A percentile compares a stretch with the other conserved stretches of the same genome.
Conservation (phyloP, 2,329 filamentous ascomycete species). For the Phialocephala sp. region DNA sequence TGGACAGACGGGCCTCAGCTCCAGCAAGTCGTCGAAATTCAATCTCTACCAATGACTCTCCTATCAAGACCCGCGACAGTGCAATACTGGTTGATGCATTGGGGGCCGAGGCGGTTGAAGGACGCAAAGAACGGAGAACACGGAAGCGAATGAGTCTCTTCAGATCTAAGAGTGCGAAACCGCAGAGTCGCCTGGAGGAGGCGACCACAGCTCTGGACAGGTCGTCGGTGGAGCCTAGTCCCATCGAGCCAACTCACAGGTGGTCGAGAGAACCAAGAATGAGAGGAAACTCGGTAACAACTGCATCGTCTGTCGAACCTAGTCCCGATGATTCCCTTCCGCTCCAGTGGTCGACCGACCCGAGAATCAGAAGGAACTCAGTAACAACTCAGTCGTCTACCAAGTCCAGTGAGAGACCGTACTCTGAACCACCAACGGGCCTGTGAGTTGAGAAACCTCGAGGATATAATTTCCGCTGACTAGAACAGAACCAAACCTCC, state of each 20-base stretch:
- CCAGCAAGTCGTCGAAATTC: slow-evolving; percentile 35
- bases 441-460: slow-evolving; percentile 4
- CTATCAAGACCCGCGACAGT: slow-evolving; percentile 25
- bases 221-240: slow-evolving; percentile 18
- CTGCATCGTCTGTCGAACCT: slow-evolving; percentile 14
- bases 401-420: neutral
- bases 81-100: slow-evolving; percentile 14
- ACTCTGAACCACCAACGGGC: slow-evolving; percentile 7
- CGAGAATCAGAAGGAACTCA: slow-evolving; percentile 9
- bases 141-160: slow-evolving; percentile 36
- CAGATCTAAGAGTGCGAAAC: slow-evolving; percentile 36
- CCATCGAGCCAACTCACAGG: slow-evolving; percentile 18
- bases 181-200: slow-evolving; percentile 17
- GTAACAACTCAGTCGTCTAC: neutral
- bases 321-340: slow-evolving; percentile 16
- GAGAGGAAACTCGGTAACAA: slow-evolving; percentile 2
- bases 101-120: slow-evolving; percentile 12
- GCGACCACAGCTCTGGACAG: slow-evolving; percentile 15
- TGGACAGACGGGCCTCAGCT: slow-evolving; percentile 25
- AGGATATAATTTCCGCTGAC: slow-evolving; percentile 14
- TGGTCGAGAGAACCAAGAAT: slow-evolving; percentile 21
- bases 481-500: slow-evolving; percentile 25
- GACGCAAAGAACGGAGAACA: slow-evolving; percentile 19
- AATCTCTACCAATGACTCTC: slow-evolving; percentile 25
- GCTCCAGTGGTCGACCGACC: slow-evolving; percentile 18